Evolutionary conservation across 495 filamentous ascomycete species (phyloP), one percentile per base, ranked within the genome.

Genomic region (Aspergillus indologenus): DNA sequence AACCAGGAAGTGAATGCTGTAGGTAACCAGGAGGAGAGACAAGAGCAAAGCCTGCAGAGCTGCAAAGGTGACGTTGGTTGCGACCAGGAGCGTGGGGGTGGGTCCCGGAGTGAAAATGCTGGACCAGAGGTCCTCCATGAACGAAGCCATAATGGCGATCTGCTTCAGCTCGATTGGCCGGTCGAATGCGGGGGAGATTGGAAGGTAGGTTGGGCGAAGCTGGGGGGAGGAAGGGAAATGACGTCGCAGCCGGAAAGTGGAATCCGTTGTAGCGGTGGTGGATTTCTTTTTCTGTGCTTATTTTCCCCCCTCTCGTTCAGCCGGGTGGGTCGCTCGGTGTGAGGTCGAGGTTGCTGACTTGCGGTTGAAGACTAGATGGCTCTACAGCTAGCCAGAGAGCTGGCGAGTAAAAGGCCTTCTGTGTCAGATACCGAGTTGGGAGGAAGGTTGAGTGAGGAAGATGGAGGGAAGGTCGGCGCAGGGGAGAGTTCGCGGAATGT

Each of bases 41-140:
- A 92, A 71, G 59, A 98, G 84, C 29, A 96, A 79, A 45, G 86
- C 40, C 65, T 98, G 94, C 22, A 98, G 85, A 18, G 85, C 83
- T 31, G 87, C 90, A 68, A 98, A 98, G 50, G 89, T 85, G 65
- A 79, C 85, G 73, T 98, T 97, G 55, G 94, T 96, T 34, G 95
- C 95, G 68, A 95, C 73, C 19, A 98, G 75, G 43, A 98, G 86
- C 22, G 90, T 89, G 1, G 86, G 89, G 0, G 92, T 98, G 49
- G 94, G 83, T 58, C 92, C 92, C 0, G 92, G 89, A 1, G 88
- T 91, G 78, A 97, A 96, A 80, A 98, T 84, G 66, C 91, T 96
- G 64, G 84, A 81, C 87, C 91, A 95, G 57, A 98, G 87, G 55
- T 91, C 83, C 57, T 83, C 79, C 56, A 96, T 59, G 72, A 98